These are phyloP conservation scores for Drechmeria coniospora DNA, from an alignment of 2,329 filamentous ascomycete species.

Conservation along the genomic window DNA sequence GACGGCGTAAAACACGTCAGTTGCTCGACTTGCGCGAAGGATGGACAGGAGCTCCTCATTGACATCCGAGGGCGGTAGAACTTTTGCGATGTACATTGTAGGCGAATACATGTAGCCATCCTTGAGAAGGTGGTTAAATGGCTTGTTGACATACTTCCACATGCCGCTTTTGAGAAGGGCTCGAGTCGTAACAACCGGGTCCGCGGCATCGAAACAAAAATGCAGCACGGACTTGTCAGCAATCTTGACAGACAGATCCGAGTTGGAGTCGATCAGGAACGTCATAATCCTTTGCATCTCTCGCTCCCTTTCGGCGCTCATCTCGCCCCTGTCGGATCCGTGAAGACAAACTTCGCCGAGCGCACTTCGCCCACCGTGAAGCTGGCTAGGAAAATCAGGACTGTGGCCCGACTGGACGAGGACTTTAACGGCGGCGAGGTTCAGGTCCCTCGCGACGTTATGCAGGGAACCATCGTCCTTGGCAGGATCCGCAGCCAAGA, in stretches of 20 bases:
- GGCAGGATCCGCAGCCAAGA: constrained; percentile 40
- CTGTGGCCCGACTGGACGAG: constrained; percentile 45
- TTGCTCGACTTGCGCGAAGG: constrained; percentile 34
- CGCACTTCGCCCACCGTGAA: constrained; percentile 47
- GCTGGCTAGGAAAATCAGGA: constrained; percentile 46
- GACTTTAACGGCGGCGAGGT: constrained; percentile 37
- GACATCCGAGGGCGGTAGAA: constrained; percentile 24
- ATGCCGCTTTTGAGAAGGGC: constrained; percentile 46
- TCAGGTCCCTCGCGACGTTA: constrained; percentile 44
- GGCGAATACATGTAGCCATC: constrained; percentile 45
- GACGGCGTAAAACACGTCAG: constrained; percentile 39
- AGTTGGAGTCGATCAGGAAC: constrained; percentile 39
- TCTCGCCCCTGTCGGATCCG: constrained; percentile 28
- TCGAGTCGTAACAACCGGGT: constrained; percentile 38
- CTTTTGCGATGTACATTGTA: constrained; percentile 42
- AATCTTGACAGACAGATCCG: constrained; percentile 38
- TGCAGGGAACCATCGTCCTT: constrained; percentile 52
- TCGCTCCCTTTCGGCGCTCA: constrained; percentile 32
- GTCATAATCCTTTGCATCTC: constrained; percentile 40
- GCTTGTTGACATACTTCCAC: constrained; percentile 49
- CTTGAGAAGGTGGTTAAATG: constrained; percentile 38
- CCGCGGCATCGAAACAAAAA: constrained; percentile 41
- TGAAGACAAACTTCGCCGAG: constrained; percentile 48
- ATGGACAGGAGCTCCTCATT: constrained; percentile 29
- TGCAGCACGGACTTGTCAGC: constrained; percentile 44